Conservation (phyloP, 2,329 filamentous ascomycete genomes). For the Phaeosphaeriaceae sp. region DNA sequence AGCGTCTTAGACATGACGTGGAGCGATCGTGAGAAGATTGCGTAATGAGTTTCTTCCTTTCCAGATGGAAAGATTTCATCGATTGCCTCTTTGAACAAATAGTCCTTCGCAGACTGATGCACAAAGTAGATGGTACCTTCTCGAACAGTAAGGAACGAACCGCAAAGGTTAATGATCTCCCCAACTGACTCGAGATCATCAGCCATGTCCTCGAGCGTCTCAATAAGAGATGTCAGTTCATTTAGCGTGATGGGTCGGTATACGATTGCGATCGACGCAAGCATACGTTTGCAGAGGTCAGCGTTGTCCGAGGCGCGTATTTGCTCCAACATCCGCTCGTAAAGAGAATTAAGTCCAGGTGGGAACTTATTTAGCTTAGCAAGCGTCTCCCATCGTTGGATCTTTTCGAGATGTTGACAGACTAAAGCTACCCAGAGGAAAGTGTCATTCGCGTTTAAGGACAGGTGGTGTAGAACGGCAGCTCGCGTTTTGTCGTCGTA, state of each 20-base stretch:
- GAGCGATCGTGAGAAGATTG: slow-evolving; percentile 3
- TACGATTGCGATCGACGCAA: slow-evolving; percentile 26
- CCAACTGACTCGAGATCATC: not conserved
- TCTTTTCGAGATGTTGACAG: slow-evolving; percentile 13
- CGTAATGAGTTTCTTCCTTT: not conserved
- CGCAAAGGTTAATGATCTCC: slow-evolving; percentile 32
- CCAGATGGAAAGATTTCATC: not conserved
- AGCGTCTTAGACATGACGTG: slow-evolving; percentile 20
- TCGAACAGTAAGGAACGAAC: slow-evolving; percentile 50
- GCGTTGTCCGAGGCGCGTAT: slow-evolving; percentile 24
- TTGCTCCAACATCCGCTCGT: slow-evolving; percentile 48
- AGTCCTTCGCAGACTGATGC: slow-evolving; percentile 53
- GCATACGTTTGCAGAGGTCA: slow-evolving; percentile 45
- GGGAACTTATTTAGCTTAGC: slow-evolving; percentile 24
- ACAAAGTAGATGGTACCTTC: slow-evolving; percentile 15
- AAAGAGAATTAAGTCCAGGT: slow-evolving; percentile 46
- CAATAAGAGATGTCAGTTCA: slow-evolving; percentile 4
- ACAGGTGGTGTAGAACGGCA: no score
- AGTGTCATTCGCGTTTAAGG: no score
- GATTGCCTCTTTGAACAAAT: slow-evolving; percentile 39
- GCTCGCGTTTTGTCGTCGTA: slow-evolving; percentile 48
- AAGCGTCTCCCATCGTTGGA: slow-evolving; percentile 33
- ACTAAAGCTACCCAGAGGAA: no score
- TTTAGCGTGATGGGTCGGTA: slow-evolving; percentile 11
- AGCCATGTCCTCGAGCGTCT: not conserved